phyloP scores from a whole-genome alignment of 345 rosid species.

The Camelina hispida region DNA sequence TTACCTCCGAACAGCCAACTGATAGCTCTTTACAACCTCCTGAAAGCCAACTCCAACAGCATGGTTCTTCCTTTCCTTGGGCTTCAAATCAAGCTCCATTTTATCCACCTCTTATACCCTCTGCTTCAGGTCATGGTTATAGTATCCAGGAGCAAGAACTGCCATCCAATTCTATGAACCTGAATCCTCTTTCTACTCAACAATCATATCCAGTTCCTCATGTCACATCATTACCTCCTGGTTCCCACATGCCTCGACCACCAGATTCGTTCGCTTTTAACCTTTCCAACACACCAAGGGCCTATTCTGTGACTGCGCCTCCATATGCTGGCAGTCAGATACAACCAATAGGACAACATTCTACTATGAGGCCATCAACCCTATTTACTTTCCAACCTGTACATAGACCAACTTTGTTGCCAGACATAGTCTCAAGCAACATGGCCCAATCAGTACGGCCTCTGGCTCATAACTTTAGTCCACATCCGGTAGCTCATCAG shows the following conservation, averaged over 20 bases:
- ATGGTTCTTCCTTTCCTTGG: conserved; percentile 50
- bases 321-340: conserved; percentile 54
- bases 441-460: conserved; percentile 51
- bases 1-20: conserved; percentile 43
- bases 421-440: conserved; percentile 47
- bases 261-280: conserved; percentile 48
- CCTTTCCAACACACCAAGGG: conserved; percentile 49
- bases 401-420: conserved; percentile 41
- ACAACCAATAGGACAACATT: conserved; percentile 46
- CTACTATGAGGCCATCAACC: conserved; percentile 47
- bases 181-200: conserved; percentile 55
- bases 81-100: conserved; percentile 47
- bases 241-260: conserved; percentile 49
- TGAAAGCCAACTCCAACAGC: conserved; percentile 60
- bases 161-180: conserved; percentile 44
- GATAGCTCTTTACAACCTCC: conserved; percentile 50
- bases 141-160: conserved; percentile 43
- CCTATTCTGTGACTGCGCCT: conserved; percentile 42
- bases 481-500: conserved; percentile 49
- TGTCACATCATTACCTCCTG: conserved; percentile 47
- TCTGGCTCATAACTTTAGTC: conserved; percentile 48
- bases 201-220: conserved; percentile 51
- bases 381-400: conserved; percentile 50
- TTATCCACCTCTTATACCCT: conserved; percentile 41
- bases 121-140: conserved; percentile 49